phyloP scores from a whole-genome alignment of 208 protist species.

The Wallacemonas collosoma region DNA sequence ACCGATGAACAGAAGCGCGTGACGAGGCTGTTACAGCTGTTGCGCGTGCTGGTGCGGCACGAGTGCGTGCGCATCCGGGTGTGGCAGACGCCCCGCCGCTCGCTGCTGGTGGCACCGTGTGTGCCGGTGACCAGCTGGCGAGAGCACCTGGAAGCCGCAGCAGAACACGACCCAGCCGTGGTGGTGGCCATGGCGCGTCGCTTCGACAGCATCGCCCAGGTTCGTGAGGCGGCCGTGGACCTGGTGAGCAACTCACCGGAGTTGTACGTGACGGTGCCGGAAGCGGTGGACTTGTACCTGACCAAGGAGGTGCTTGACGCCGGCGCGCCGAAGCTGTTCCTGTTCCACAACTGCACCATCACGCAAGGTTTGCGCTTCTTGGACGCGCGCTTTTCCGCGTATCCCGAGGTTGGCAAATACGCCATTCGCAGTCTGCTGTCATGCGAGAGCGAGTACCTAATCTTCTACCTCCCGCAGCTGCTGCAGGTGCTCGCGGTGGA shows the following conservation, averaged over 20 bases:
- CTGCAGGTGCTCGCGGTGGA: constrained; percentile 80
- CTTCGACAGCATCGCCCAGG: constrained; percentile 52
- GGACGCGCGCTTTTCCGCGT: constrained; percentile 47
- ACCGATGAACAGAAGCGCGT: constrained; percentile 49
- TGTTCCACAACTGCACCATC: constrained; percentile 72
- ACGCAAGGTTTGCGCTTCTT: constrained; percentile 74
- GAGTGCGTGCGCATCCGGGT: constrained; percentile 69
- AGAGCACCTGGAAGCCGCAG: constrained; percentile 45
- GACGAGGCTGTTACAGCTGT: constrained; percentile 45
- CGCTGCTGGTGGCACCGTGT: constrained; percentile 33
- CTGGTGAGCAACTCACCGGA: constrained; percentile 52
- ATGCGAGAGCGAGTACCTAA: constrained; percentile 73
- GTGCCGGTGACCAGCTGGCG: constrained; percentile 36
- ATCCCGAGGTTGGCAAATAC: constrained; percentile 59
- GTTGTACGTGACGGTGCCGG: constrained; percentile 52
- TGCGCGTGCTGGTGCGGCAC: constrained; percentile 68
- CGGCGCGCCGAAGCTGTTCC: constrained; percentile 59
- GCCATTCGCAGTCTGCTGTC: constrained; percentile 81
- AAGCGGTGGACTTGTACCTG: constrained; percentile 75
- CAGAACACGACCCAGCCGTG: constrained; percentile 61
- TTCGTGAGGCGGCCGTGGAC: constrained; percentile 34
- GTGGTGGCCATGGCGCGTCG: constrained; percentile 66
- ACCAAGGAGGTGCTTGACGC: constrained; percentile 58
- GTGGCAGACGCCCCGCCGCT: constrained; percentile 70
- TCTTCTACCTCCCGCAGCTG: constrained; percentile 92